phyloP scores from a whole-genome alignment of 1,284 basidiomycete species.

The Microbotryum saponariae region DNA sequence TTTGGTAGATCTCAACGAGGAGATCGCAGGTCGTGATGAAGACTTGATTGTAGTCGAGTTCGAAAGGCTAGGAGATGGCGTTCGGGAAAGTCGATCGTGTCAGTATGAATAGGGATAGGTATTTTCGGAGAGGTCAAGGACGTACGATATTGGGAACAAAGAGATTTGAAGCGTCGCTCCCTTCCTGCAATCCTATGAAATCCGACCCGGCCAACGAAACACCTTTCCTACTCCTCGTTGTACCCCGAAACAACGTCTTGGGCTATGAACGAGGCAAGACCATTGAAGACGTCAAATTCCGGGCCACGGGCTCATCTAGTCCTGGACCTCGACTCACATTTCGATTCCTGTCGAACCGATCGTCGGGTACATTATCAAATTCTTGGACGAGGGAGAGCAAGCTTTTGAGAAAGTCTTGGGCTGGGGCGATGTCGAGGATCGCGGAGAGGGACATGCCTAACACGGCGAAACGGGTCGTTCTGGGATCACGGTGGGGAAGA shows the following conservation, averaged over 20 bases:
- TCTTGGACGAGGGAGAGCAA: conserved; percentile 63
- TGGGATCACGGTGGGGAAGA: conserved; percentile 36
- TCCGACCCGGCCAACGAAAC: conserved; percentile 52
- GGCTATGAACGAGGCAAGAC: conserved; percentile 7
- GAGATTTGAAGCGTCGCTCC: conserved; percentile 60
- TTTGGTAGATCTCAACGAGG: conserved; percentile 75
- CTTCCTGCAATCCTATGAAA: conserved; percentile 55
- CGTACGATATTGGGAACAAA: conserved; percentile 57
- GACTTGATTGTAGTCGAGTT: conserved; percentile 76
- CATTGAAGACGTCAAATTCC: conserved; percentile 13
- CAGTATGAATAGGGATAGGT: background rate
- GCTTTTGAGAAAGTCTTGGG: conserved; percentile 65
- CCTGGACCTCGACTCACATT: conserved; percentile 50
- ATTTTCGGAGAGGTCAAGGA: background rate
- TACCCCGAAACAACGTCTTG: conserved; percentile 47
- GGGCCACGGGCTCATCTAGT: background rate
- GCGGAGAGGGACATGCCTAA: conserved; percentile 71
- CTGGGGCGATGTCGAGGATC: conserved; percentile 66
- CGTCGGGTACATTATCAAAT: conserved; percentile 69
- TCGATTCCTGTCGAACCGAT: conserved; percentile 63
- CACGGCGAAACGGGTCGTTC: conserved; percentile 67
- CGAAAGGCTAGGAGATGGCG: conserved; percentile 55
- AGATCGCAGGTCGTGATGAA: conserved; percentile 76
- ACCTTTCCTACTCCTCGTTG: conserved; percentile 49
- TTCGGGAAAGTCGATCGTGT: background rate